These are phyloP conservation scores for Aaosphaeria pasadenensis DNA, from an alignment of 2,329 filamentous ascomycete genomes.

Conservation along the genomic window DNA sequence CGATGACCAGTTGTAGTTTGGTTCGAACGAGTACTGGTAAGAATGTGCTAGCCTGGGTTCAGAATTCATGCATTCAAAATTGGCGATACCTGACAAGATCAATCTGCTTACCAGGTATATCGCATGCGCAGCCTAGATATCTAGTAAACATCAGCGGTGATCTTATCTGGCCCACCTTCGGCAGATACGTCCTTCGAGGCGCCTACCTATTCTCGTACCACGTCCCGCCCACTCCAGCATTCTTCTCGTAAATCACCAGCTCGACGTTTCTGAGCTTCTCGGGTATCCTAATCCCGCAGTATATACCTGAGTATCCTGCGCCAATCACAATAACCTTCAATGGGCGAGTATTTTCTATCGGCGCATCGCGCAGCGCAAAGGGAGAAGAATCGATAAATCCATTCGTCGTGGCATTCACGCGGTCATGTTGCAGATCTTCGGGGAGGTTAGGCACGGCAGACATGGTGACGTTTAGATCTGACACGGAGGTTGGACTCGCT, in stretches of 20 bases:
- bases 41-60: slow-evolving; percentile 28
- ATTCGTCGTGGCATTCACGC: slow-evolving; percentile 9
- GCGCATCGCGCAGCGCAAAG: slow-evolving; percentile 35
- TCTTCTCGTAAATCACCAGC: slow-evolving; percentile 44
- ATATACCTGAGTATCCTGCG: slow-evolving; percentile 44
- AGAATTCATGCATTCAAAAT: neutral
- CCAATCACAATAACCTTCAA: slow-evolving; percentile 46
- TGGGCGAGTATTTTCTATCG: slow-evolving; percentile 42
- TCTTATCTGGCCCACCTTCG: neutral
- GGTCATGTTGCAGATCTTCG: slow-evolving; percentile 10
- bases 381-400: slow-evolving; percentile 7
- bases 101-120: slow-evolving; percentile 31
- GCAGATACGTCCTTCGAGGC: too few relatives aligned
- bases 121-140: slow-evolving; percentile 45
- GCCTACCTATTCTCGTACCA: slow-evolving; percentile 38
- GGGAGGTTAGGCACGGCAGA: slow-evolving; percentile 29
- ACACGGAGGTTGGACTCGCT: neutral
- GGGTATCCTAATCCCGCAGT: slow-evolving; percentile 44
- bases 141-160: slow-evolving; percentile 8
- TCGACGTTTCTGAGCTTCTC: slow-evolving; percentile 40
- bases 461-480: slow-evolving; percentile 14
- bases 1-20: slow-evolving; percentile 40
- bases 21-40: slow-evolving; percentile 44
- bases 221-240: slow-evolving; percentile 38
- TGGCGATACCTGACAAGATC: too few relatives aligned